Evolutionary conservation across 768 basidiomycete genomes (phyloP).

Genomic region (Aureoboletus auriporus): DNA sequence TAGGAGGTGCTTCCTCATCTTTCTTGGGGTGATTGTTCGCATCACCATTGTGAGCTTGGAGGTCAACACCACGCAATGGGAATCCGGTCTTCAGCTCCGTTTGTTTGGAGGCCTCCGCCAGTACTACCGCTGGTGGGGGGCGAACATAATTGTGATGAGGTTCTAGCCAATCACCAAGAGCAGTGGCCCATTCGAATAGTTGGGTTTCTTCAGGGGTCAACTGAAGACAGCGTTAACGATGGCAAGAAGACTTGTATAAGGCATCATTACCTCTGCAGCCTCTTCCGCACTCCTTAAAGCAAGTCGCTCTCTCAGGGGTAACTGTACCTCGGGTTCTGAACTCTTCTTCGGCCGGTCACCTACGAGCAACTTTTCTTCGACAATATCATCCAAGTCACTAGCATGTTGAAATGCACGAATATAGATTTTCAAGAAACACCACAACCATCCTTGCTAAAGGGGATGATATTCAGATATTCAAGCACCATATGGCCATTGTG

Average conservation of each 20-base stretch:
- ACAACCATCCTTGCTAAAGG: slow-evolving; percentile 66
- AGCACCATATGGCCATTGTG: neutral
- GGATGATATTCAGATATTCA: neutral
- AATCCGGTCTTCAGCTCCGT: slow-evolving; percentile 67
- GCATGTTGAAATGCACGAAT: slow-evolving; percentile 74
- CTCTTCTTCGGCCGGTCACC: slow-evolving; percentile 75
- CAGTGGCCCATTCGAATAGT: slow-evolving; percentile 56
- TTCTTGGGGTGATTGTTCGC: slow-evolving; percentile 52
- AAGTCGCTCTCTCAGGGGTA: slow-evolving; percentile 59
- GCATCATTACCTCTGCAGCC: slow-evolving; percentile 44
- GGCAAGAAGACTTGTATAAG: neutral
- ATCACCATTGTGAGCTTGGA: slow-evolving; percentile 31
- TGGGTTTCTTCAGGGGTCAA: slow-evolving; percentile 60
- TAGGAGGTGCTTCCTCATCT: slow-evolving; percentile 65
- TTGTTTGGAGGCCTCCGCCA: slow-evolving; percentile 73
- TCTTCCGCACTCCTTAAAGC: slow-evolving; percentile 46
- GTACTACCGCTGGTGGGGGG: slow-evolving; percentile 62
- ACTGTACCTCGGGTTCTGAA: slow-evolving; percentile 42
- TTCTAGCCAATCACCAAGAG: slow-evolving; percentile 71
- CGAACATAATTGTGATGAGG: slow-evolving; percentile 73
- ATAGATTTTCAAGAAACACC: slow-evolving; percentile 69
- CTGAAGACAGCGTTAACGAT: slow-evolving; percentile 33
- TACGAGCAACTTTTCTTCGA: slow-evolving; percentile 77
- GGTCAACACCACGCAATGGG: slow-evolving; percentile 61
- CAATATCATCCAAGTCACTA: slow-evolving; percentile 75